Conservation (phyloP, 371 early-diverging fungal genomes). For the Umbelopsis sp. region DNA sequence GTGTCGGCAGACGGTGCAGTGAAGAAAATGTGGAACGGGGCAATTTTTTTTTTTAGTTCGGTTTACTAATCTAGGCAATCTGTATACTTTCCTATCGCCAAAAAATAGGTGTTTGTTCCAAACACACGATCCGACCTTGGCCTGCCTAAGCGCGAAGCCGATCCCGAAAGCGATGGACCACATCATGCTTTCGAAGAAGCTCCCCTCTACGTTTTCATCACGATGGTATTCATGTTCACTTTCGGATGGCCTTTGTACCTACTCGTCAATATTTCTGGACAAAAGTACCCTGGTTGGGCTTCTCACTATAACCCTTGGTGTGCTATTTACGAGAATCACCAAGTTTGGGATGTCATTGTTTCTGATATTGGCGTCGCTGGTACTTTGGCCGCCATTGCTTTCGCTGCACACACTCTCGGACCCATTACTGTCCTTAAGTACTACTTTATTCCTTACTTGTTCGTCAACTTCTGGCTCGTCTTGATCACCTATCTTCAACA, state of each 20-base stretch:
- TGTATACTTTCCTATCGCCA: not conserved
- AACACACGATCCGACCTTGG: constrained; percentile 60
- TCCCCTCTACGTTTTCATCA: constrained; percentile 63
- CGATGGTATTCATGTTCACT: constrained; percentile 62
- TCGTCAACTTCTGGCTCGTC: constrained; percentile 86
- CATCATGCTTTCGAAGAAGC: constrained; percentile 62
- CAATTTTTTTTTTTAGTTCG: not conserved
- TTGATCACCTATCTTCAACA: constrained; percentile 90
- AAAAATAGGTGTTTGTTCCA: constrained; percentile 77
- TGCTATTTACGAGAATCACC: constrained; percentile 74
- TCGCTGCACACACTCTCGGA: constrained; percentile 57
- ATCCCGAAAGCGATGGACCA: constrained; percentile 43
- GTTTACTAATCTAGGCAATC: not conserved
- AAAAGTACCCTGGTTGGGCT: constrained; percentile 71
- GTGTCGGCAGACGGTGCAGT: not conserved
- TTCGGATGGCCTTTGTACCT: constrained; percentile 90
- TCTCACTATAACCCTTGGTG: constrained; percentile 84
- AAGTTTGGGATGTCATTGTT: constrained; percentile 63
- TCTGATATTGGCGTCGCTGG: constrained; percentile 73
- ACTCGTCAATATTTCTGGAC: constrained; percentile 69
- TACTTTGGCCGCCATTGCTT: constrained; percentile 56
- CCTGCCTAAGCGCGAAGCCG: constrained; percentile 40
- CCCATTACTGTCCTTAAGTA: constrained; percentile 67
- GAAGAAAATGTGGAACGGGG: not conserved
- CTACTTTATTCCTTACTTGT: constrained; percentile 85